Evolutionary conservation across 2,329 filamentous ascomycete species (phyloP), one percentile per base, ranked within the genome.

Genomic region (Colletotrichum neosansevieriae): DNA sequence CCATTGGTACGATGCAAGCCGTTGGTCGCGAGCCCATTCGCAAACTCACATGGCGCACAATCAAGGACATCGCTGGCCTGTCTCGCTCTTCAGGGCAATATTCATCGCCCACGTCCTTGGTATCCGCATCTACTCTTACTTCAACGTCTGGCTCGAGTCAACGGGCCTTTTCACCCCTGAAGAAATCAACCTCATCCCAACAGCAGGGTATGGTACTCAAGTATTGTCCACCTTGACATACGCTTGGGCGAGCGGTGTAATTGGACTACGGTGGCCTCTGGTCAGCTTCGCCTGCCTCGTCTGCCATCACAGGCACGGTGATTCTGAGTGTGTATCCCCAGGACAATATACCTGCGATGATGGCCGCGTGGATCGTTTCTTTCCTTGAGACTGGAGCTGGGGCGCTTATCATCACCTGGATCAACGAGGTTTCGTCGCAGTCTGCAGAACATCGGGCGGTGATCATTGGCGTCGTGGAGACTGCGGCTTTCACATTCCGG

Each of bases 201-300:
- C 61, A 6, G 61, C 53, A 13, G 61, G 61, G 17, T 63, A 77
- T 21, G 77, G 71, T 4, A 71, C 78, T 5, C 76, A 77, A 34
- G 72, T 88, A 1, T 78, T 88, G 4, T 82, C 81, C 7, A 89
- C 86, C 0, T 77, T 89, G 0, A 75, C 78, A 17, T 88, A 83
- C 71, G 87, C 80, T 15, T 89, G 81, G 85, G 81, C 78, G 17
- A 88, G 80, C 11, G 88, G 84, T 75, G 81, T 79, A 5, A 75
- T 84, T 58, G 85, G 85, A 34, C 78, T 77, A 24, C 78, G 86
- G 11, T 87, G 85, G 85, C 87, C 86, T 1, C 79, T 86, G 0
- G 83, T 86, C 47, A 74, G 88, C 7, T 82, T 85, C 54, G 84
- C 82, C 1, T 85, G 81, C 1, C 75, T 80, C 7, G 51, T 80